These are phyloP conservation scores for Irpex sp. DNA, from an alignment of 1,284 basidiomycete genomes.

Conservation along the genomic window DNA sequence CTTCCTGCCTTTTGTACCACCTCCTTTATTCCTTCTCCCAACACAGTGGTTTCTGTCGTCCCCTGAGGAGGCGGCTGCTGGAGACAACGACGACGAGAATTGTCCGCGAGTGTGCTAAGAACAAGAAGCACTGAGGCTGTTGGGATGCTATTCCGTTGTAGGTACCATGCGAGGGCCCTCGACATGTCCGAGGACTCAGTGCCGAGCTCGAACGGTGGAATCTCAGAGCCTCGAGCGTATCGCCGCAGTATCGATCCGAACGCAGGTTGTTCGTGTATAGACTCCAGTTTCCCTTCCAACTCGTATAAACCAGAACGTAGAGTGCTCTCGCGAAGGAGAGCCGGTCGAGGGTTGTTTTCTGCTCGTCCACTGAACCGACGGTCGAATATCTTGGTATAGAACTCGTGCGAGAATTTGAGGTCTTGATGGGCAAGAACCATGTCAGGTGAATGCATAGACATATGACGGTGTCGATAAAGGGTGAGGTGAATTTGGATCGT, in stretches of 20 bases:
- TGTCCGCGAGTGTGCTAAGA: slow-evolving; percentile 53
- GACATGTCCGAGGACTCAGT: slow-evolving; percentile 24
- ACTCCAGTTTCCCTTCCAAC: slow-evolving; percentile 53
- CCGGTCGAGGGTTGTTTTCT: slow-evolving; percentile 60
- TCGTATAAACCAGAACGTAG: slow-evolving; percentile 59
- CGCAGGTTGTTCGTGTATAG: slow-evolving; percentile 35
- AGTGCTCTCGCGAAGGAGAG: slow-evolving; percentile 67
- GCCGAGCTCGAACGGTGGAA: slow-evolving; percentile 8
- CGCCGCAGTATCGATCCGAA: slow-evolving; percentile 45
- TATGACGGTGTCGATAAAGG: slow-evolving; percentile 62
- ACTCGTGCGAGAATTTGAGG: slow-evolving; percentile 65
- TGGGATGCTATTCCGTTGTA: slow-evolving; percentile 65
- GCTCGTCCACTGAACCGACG: slow-evolving; percentile 62
- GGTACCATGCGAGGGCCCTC: slow-evolving; percentile 49
- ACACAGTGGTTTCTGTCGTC: slow-evolving; percentile 37
- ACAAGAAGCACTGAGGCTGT: slow-evolving; percentile 59
- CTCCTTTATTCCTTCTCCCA: slow-evolving; percentile 64
- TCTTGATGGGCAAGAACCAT: slow-evolving; percentile 69
- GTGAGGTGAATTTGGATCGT: slow-evolving; percentile 73
- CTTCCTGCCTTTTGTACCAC: slow-evolving; percentile 65
- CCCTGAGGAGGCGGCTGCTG: slow-evolving; percentile 48
- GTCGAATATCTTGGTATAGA: slow-evolving; percentile 71
- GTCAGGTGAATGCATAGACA: slow-evolving; percentile 50
- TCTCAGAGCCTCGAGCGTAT: slow-evolving; percentile 42
- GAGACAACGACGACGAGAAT: slow-evolving; percentile 54